phyloP scores from a whole-genome alignment of 192 early-diverging fungal genomes.

The Coemansia sp. region DNA sequence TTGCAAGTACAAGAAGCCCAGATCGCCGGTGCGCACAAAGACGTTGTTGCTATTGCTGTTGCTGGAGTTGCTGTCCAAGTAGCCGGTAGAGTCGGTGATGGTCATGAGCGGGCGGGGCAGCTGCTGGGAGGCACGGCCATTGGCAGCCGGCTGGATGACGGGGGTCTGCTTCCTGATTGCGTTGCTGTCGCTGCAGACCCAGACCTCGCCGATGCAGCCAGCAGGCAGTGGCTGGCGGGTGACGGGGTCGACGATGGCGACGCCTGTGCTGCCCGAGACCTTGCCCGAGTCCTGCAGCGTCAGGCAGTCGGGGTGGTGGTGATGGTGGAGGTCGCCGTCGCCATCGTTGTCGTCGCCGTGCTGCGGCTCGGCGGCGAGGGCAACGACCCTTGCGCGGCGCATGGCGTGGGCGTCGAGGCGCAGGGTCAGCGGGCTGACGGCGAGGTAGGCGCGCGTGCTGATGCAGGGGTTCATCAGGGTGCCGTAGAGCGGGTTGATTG shows the following conservation, averaged over 20 bases:
- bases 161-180: conserved; percentile 32
- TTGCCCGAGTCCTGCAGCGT: conserved; percentile 75
- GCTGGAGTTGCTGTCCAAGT: conserved; percentile 64
- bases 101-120: conserved; percentile 18
- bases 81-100: conserved; percentile 20
- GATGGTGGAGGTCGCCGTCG: conserved; percentile 57
- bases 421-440: conserved; percentile 68
- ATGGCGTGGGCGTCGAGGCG: conserved; percentile 67
- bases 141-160: not conserved
- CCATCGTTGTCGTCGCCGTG: conserved; percentile 20
- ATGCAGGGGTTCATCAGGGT: conserved; percentile 79
- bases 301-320: too few species aligned
- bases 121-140: not conserved
- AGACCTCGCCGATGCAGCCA: conserved; percentile 83
- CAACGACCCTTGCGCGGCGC: conserved; percentile 67
- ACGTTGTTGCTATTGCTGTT: conserved; percentile 58
- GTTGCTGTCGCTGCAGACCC: conserved; percentile 67
- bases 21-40: conserved; percentile 82
- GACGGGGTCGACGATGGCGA: conserved; percentile 83
- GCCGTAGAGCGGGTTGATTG: conserved; percentile 76
- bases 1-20: conserved; percentile 84
- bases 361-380: conserved; percentile 39
- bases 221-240: conserved; percentile 69
- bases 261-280: conserved; percentile 76
- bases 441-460: conserved; percentile 81